Conservation (phyloP, 148 eudicot species). For the Oxyria digyna region DNA sequence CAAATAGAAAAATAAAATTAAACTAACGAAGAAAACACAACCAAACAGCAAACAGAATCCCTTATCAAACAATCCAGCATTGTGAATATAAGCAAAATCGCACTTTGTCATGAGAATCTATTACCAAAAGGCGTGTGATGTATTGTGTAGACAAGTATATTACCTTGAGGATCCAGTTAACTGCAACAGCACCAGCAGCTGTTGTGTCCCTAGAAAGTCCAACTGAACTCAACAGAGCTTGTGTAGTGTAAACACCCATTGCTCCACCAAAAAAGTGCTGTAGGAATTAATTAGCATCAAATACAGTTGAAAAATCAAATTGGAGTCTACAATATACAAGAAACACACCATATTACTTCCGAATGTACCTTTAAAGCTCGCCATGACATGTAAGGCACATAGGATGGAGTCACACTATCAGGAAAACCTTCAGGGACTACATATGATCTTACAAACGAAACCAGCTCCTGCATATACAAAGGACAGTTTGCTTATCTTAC, state of each 20-base stretch:
- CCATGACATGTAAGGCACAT: constrained; percentile 99
- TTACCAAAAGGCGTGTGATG: background rate
- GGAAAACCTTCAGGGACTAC: constrained; percentile 99
- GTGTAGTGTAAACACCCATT: constrained; percentile 95
- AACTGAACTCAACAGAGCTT: constrained; percentile 69
- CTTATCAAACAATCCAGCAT: too few relatives aligned
- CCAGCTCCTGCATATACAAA: constrained; percentile 43
- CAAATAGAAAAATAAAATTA: background rate
- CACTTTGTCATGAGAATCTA: background rate
- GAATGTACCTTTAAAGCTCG: constrained; percentile 80
- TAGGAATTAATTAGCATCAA: constrained; percentile 14
- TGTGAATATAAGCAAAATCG: background rate
- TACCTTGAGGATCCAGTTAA: constrained; percentile 99
- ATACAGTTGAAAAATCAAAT: background rate
- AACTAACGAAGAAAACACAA: background rate
- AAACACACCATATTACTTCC: background rate
- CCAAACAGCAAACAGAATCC: background rate
- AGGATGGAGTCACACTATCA: constrained; percentile 78
- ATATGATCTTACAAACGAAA: constrained; percentile 80
- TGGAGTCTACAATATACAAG: background rate
- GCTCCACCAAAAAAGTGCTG: constrained; percentile 98
- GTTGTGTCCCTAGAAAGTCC: constrained; percentile 62
- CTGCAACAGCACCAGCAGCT: constrained; percentile 85
- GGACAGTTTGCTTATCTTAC: constrained; percentile 88
- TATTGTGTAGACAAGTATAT: background rate